Conservation (phyloP, 306 rosid species). For the Vicia villosa region DNA sequence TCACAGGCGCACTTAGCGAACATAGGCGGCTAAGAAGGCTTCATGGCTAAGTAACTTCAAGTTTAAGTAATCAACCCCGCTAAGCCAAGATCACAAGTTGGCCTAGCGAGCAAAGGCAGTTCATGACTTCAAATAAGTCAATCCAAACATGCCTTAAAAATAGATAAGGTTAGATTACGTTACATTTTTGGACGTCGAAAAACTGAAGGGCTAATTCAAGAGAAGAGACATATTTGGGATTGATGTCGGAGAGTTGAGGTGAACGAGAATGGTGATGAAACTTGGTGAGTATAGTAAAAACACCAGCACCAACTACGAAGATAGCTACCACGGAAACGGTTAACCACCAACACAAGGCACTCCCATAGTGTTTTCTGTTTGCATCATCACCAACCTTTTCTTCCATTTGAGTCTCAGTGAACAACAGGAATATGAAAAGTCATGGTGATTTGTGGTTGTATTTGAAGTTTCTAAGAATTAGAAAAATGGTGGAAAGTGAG, state of each 20-base stretch:
- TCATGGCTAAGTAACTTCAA: too few relatives aligned
- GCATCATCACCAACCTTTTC: slow-evolving; percentile 1
- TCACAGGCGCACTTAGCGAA: too few relatives aligned
- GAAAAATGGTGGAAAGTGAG: slow-evolving; percentile 25
- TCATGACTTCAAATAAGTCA: not conserved
- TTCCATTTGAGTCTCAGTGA: slow-evolving; percentile 34
- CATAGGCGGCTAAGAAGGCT: too few relatives aligned
- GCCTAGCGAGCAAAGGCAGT: too few relatives aligned
- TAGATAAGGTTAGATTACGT: not conserved
- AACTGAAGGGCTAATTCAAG: slow-evolving; percentile 57
- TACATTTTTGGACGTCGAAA: slow-evolving; percentile 67
- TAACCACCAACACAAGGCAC: slow-evolving; percentile 46
- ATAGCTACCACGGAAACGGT: slow-evolving; percentile 37
- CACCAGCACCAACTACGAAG: slow-evolving; percentile 43
- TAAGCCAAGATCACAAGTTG: too few relatives aligned
- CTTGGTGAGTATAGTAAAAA: slow-evolving; percentile 30
- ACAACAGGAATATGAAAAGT: not conserved
- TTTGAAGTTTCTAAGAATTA: not conserved
- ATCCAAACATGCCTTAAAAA: not conserved
- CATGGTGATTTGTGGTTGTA: not conserved
- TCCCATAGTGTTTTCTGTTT: slow-evolving; percentile 16
- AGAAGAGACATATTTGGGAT: slow-evolving; percentile 46
- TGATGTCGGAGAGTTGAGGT: slow-evolving; percentile 34
- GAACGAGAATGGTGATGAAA: slow-evolving; percentile 30
- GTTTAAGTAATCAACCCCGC: too few relatives aligned